phyloP scores from a whole-genome alignment of 305 asterid genomes.

The Nicotiana rustica region DNA sequence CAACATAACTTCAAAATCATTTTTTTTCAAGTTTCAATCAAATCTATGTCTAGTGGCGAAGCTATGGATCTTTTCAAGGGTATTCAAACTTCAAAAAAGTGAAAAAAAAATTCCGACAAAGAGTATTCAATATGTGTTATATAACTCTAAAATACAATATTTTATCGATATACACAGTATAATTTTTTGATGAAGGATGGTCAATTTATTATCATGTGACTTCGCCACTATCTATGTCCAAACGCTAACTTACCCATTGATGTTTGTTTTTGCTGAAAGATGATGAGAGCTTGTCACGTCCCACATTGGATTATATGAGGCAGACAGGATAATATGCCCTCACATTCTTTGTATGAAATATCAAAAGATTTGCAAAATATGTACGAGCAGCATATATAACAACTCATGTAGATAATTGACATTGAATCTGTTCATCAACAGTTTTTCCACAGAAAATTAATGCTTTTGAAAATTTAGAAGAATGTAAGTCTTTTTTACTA shows the following conservation, averaged over 20 bases:
- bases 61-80: too few species aligned
- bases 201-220: too few species aligned
- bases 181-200: too few species aligned
- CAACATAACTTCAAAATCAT: too few species aligned
- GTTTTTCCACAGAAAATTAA: not conserved
- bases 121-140: too few species aligned
- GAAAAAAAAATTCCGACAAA: too few species aligned
- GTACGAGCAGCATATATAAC: not conserved
- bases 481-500: not conserved
- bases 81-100: too few species aligned
- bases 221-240: too few species aligned
- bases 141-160: too few species aligned
- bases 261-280: not conserved
- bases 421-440: constrained; percentile 13
- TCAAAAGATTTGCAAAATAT: constrained; percentile 23
- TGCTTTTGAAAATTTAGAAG: not conserved
- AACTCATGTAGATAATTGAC: not conserved
- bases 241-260: not conserved
- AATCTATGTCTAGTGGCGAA: too few species aligned
- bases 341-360: not conserved
- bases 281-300: not conserved
- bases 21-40: too few species aligned
- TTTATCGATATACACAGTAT: too few species aligned
- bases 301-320: not conserved
- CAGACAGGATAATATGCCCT: constrained; percentile 15